Evolutionary conservation across 106 monocot genomes (phyloP), one percentile per base, ranked within the genome.

Genomic region (Posidonia australis): DNA sequence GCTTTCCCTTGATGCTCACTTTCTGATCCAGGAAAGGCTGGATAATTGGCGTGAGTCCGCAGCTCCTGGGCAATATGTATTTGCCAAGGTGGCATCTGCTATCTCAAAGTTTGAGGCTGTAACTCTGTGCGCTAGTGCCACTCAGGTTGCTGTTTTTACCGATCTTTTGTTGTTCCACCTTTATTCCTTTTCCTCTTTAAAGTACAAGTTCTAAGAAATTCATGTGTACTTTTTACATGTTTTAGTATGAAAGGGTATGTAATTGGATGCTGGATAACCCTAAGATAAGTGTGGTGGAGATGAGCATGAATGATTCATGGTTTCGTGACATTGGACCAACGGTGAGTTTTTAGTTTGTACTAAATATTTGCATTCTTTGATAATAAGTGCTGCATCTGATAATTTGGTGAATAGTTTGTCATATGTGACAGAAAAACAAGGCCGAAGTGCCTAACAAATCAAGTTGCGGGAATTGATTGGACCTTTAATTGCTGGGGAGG

Each of bases 221-320:
- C n/a, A 18, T 24, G 32, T 0, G 62, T 72, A 54, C 44, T 29
- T 12, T 44, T 62, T 18, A 19, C 18, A 18, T 56, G 3, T 20
- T 74, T 51, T 54, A 98, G 96, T 98, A 87, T 52, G 53, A 63
- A 29, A 85, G 78, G 17, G 96, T 77, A n/a, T 64, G 67, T 47
- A 30, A 67, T 13, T 46, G 72, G 65, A 44, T 83, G 54, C 63
- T 73, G 21, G 48, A 60, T 45, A 72, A 62, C 13, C 16, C 59
- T 23, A 82, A 86, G 60, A 76, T 98, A 43, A 80, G 90, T 56
- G 66, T 90, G 32, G 84, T 98, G 16, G 90, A 98, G 72, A 98
- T 98, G 96, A 90, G 90, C 83, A 98, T 98, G 96, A 98, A 98
- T 79, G 96, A 98, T 83, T 65, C 87, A 53, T 98, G 96, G 96